These are phyloP conservation scores for Taiwanofungus camphoratus DNA, from an alignment of 1,284 basidiomycete genomes.

Conservation along the genomic window DNA sequence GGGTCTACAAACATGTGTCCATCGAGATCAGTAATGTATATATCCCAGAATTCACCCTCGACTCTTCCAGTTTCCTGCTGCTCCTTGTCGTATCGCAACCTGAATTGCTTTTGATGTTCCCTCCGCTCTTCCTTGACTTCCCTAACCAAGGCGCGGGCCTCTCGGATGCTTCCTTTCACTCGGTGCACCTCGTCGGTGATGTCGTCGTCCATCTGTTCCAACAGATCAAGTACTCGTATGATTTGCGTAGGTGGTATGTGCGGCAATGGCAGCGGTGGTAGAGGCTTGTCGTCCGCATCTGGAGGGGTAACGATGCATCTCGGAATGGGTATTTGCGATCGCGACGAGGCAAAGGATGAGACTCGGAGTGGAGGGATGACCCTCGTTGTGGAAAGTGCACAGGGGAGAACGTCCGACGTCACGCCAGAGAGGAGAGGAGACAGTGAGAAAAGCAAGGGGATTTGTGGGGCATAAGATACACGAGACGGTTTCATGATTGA, in stretches of 20 bases:
- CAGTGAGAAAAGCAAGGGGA: conserved; percentile 25
- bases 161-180: conserved; percentile 32
- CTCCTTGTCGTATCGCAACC: conserved; percentile 20
- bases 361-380: neutral
- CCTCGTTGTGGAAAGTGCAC: conserved; percentile 10
- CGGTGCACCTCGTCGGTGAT: conserved; percentile 33
- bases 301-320: neutral
- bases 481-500: conserved; percentile 1
- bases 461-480: conserved; percentile 8
- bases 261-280: conserved; percentile 13
- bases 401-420: conserved; percentile 20
- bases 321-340: no score
- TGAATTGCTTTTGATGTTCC: conserved; percentile 16
- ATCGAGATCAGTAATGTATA: no score
- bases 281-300: conserved; percentile 2
- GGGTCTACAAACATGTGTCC: no score
- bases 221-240: conserved; percentile 30
- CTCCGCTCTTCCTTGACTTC: conserved; percentile 25
- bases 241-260: conserved; percentile 26
- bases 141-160: conserved; percentile 28
- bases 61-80: conserved; percentile 23
- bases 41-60: conserved; percentile 31
- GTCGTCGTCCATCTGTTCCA: conserved; percentile 35
- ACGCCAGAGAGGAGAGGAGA: conserved; percentile 27
- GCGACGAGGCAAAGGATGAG: no score